Conservation (phyloP, 2,329 filamentous ascomycete species). For the Ceratocystis papillata region DNA sequence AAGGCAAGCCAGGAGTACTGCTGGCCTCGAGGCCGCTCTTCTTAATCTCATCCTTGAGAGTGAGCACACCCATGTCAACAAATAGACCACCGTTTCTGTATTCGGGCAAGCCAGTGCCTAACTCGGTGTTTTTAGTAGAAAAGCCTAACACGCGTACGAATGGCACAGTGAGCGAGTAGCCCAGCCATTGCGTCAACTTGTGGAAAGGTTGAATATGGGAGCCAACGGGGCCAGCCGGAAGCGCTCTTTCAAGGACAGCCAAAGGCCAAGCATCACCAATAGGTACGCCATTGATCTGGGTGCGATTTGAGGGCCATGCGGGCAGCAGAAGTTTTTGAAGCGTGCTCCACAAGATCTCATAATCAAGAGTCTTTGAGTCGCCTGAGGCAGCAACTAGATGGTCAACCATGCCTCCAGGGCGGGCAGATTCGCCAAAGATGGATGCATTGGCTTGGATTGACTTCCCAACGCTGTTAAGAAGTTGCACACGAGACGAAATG, state of each 20-base stretch:
- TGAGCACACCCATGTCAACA: slow-evolving; percentile 47
- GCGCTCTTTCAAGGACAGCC: slow-evolving; percentile 25
- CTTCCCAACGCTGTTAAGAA: slow-evolving; percentile 36
- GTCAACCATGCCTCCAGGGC: slow-evolving; percentile 41
- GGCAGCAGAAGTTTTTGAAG: slow-evolving; percentile 39
- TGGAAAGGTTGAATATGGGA: slow-evolving; percentile 42
- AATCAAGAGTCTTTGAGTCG: slow-evolving; percentile 31
- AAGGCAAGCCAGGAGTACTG: slow-evolving; percentile 32
- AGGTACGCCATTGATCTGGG: slow-evolving; percentile 36
- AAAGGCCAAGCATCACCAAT: slow-evolving; percentile 44
- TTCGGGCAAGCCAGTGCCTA: slow-evolving; percentile 58
- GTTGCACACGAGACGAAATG: slow-evolving; percentile 34
- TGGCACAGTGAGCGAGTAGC: slow-evolving; percentile 60
- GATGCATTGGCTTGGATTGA: slow-evolving; percentile 34
- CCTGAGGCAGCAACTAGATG: slow-evolving; percentile 31
- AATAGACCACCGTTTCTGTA: slow-evolving; percentile 63
- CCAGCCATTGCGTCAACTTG: slow-evolving; percentile 61
- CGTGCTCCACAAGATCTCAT: slow-evolving; percentile 34
- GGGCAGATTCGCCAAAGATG: slow-evolving; percentile 36
- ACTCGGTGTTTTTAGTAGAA: slow-evolving; percentile 42
- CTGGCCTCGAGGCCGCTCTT: slow-evolving; percentile 37
- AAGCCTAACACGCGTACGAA: slow-evolving; percentile 44
- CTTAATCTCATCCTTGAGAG: slow-evolving; percentile 38
- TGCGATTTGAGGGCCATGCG: slow-evolving; percentile 42
- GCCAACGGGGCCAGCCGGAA: slow-evolving; percentile 16